Conservation (phyloP, 2,329 filamentous ascomycete species). For the Neonectria coccinea region DNA sequence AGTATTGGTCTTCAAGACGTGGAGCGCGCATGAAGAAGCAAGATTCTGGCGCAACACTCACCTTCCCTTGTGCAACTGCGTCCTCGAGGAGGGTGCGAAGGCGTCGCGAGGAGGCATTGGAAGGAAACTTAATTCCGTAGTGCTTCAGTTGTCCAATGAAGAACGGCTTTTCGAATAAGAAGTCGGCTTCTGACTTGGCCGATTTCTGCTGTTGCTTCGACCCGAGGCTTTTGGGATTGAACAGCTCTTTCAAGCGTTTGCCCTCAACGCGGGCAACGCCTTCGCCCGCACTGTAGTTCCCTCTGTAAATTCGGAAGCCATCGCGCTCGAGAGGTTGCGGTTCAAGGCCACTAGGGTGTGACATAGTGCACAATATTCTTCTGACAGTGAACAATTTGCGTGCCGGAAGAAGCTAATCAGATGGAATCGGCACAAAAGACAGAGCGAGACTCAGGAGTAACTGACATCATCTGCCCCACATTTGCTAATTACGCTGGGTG, state of each 20-base stretch:
- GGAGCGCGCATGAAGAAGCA: background rate
- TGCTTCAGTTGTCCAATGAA: constrained; percentile 9
- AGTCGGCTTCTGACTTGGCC: background rate
- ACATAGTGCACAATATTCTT: background rate
- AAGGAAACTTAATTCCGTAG: constrained; percentile 11
- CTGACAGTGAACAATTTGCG: background rate
- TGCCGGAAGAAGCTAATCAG: too few relatives aligned
- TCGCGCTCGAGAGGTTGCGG: background rate
- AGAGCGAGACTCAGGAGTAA: too few relatives aligned
- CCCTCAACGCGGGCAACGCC: background rate
- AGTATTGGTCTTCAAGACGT: background rate
- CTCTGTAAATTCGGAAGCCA: background rate
- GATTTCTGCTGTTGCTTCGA: constrained; percentile 7
- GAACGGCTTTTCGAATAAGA: background rate
- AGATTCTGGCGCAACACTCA: background rate
- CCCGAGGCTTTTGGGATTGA: background rate
- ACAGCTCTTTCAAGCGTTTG: constrained; percentile 7
- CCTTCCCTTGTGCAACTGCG: background rate
- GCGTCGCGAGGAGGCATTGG: background rate
- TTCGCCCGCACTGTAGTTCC: background rate
- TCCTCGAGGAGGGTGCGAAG: background rate
- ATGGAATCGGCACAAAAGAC: background rate
- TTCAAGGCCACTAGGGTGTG: background rate
- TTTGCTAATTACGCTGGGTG: background rate
- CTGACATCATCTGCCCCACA: background rate